phyloP scores from a whole-genome alignment of 345 rosid genomes.

The Rhizophora apiculata region DNA sequence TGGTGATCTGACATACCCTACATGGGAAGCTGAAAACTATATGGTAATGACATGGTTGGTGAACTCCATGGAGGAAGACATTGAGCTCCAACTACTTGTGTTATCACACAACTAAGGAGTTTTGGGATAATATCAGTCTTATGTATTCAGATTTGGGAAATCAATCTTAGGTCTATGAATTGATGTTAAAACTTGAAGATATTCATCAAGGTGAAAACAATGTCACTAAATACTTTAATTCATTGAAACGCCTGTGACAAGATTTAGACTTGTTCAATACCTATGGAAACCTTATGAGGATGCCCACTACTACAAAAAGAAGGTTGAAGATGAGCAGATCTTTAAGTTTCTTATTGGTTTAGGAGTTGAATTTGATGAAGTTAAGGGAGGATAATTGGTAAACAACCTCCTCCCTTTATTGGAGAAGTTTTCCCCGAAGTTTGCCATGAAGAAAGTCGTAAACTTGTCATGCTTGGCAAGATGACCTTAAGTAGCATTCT shows the following conservation, averaged over 20 bases:
- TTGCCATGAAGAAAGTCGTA: not conserved
- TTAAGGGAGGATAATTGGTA: conserved; percentile 2
- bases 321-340: not conserved
- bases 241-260: conserved; percentile 4
- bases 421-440: conserved; percentile 5
- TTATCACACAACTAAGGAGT: conserved; percentile 6
- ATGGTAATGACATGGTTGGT: conserved; percentile 15
- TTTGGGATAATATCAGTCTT: conserved; percentile 9
- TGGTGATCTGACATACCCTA: not conserved
- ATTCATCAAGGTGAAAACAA: not conserved
- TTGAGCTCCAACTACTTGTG: conserved; percentile 12
- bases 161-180: conserved; percentile 4
- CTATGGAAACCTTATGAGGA: conserved; percentile 2
- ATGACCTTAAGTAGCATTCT: not conserved
- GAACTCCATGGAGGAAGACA: conserved; percentile 5
- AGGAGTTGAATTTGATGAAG: conserved; percentile 11
- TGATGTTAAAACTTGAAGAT: conserved; percentile 1
- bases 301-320: not conserved
- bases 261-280: conserved; percentile 11
- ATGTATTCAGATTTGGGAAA: conserved; percentile 11
- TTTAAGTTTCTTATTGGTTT: conserved; percentile 3
- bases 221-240: conserved; percentile 16
- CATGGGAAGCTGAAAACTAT: conserved; percentile 15
- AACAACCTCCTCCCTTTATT: conserved; percentile 1
- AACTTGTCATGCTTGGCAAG: conserved; percentile 1